Evolutionary conservation across 768 basidiomycete species (phyloP).

Genomic region (Tricholoma sp.): DNA sequence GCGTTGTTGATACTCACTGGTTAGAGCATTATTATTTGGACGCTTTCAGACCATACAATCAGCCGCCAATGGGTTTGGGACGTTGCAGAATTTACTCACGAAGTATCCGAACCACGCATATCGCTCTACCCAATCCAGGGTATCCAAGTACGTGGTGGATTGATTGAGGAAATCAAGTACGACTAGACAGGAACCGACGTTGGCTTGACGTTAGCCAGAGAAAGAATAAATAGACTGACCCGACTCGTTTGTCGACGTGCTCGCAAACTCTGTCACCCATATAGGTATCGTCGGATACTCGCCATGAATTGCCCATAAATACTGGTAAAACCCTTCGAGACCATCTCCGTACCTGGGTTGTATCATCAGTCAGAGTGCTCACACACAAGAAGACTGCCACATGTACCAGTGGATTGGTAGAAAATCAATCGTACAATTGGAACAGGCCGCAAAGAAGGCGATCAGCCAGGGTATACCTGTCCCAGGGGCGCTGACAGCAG

Average conservation of each 20-base stretch:
- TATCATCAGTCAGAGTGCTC: slow-evolving; percentile 12
- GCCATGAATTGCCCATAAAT: slow-evolving; percentile 48
- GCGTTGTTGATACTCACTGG: slow-evolving; percentile 28
- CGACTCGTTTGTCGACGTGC: slow-evolving; percentile 41
- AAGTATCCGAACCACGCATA: slow-evolving; percentile 62
- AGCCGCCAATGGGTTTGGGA: background rate
- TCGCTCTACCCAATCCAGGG: slow-evolving; percentile 51
- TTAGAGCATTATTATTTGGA: slow-evolving; percentile 31
- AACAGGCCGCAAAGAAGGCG: slow-evolving; percentile 49
- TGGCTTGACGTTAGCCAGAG: background rate
- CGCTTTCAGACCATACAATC: slow-evolving; percentile 25
- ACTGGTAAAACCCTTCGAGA: slow-evolving; percentile 46
- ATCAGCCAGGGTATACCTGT: slow-evolving; percentile 52
- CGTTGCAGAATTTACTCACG: slow-evolving; percentile 22
- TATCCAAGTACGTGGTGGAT: slow-evolving; percentile 52
- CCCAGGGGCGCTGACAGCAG: slow-evolving; percentile 49
- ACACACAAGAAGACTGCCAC: slow-evolving; percentile 19
- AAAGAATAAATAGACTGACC: slow-evolving; percentile 19
- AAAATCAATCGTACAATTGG: slow-evolving; percentile 44
- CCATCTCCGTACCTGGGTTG: slow-evolving; percentile 52
- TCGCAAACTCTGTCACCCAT: slow-evolving; percentile 66
- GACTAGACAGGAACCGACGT: slow-evolving; percentile 19
- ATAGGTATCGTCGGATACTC: slow-evolving; percentile 45
- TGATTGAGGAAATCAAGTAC: slow-evolving; percentile 53
- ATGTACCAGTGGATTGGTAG: slow-evolving; percentile 43